These are phyloP conservation scores for Dactylonectria estremocensis DNA, from an alignment of 2,329 filamentous ascomycete genomes.

Conservation along the genomic window DNA sequence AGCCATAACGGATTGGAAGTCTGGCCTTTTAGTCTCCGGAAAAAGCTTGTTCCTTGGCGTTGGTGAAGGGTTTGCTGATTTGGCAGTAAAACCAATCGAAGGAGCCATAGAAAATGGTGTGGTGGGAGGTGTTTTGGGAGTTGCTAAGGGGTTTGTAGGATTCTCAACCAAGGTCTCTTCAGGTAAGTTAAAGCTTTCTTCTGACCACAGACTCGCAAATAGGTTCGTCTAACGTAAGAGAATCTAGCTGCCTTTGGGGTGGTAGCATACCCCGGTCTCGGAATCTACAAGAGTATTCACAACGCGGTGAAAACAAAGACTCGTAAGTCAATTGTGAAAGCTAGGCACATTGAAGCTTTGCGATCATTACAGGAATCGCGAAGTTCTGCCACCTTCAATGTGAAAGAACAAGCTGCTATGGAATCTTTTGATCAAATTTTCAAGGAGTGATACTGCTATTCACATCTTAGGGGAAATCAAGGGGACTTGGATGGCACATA, in stretches of 20 bases:
- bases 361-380: too few species aligned
- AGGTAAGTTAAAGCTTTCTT: constrained; percentile 5
- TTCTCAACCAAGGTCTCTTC: constrained; percentile 24
- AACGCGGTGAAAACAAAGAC: constrained; percentile 5
- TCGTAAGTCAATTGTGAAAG: background rate
- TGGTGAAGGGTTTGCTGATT: constrained; percentile 21
- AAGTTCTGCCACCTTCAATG: too few species aligned
- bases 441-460: too few species aligned
- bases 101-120: constrained; percentile 20
- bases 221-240: background rate
- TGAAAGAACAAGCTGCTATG: too few species aligned
- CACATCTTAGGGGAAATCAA: too few species aligned
- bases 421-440: too few species aligned
- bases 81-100: constrained; percentile 25
- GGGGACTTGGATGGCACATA: too few species aligned
- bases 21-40: constrained; percentile 12
- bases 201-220: background rate
- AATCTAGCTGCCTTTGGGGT: constrained; percentile 8
- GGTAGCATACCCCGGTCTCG: constrained; percentile 1
- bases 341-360: too few species aligned
- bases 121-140: constrained; percentile 10
- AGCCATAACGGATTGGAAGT: constrained; percentile 22
- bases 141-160: constrained; percentile 29
- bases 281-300: constrained; percentile 1
- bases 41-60: constrained; percentile 24